phyloP scores from a whole-genome alignment of 2,329 filamentous ascomycete genomes.

The Dactylellina cionopaga region DNA sequence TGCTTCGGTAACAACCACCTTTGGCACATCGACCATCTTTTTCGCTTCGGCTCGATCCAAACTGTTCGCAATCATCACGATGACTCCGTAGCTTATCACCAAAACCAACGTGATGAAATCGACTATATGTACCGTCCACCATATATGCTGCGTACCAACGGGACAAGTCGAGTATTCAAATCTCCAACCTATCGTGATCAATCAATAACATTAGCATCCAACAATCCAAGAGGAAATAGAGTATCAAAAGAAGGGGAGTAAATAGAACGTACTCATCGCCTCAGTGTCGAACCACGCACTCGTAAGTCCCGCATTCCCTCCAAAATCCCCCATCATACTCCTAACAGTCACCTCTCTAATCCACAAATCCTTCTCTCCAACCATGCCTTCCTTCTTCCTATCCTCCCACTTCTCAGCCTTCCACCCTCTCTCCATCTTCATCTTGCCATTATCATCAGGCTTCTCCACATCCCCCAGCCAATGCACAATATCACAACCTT shows the following conservation, averaged over 20 bases:
- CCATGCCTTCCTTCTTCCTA: slow-evolving; percentile 60
- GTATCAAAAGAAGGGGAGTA: not conserved
- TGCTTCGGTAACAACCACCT: slow-evolving; percentile 15
- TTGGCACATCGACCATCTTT: slow-evolving; percentile 19
- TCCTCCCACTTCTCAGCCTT: slow-evolving; percentile 47
- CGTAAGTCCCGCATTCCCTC: slow-evolving; percentile 88
- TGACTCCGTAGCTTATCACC: slow-evolving; percentile 5
- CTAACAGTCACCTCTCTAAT: slow-evolving; percentile 90
- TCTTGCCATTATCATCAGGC: slow-evolving; percentile 24
- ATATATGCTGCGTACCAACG: slow-evolving; percentile 86
- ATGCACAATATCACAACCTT: slow-evolving; percentile 90
- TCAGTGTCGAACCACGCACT: slow-evolving; percentile 86
- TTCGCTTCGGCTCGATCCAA: slow-evolving; percentile 2
- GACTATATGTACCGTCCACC: slow-evolving; percentile 88
- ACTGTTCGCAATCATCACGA: not conserved
- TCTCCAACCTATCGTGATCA: slow-evolving; percentile 74
- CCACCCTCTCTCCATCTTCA: slow-evolving; percentile 27
- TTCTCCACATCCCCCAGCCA: slow-evolving; percentile 60
- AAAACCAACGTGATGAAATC: slow-evolving; percentile 66
- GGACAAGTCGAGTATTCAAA: slow-evolving; percentile 82
- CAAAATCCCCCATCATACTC: slow-evolving; percentile 98
- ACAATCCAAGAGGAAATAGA: not conserved
- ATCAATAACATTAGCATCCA: not conserved
- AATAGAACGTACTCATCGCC: slow-evolving; percentile 54
- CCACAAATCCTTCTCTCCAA: slow-evolving; percentile 60